Evolutionary conservation across 2,329 filamentous ascomycete species (phyloP), one percentile per base, ranked within the genome.

Genomic region (Aspergillus texensis): DNA sequence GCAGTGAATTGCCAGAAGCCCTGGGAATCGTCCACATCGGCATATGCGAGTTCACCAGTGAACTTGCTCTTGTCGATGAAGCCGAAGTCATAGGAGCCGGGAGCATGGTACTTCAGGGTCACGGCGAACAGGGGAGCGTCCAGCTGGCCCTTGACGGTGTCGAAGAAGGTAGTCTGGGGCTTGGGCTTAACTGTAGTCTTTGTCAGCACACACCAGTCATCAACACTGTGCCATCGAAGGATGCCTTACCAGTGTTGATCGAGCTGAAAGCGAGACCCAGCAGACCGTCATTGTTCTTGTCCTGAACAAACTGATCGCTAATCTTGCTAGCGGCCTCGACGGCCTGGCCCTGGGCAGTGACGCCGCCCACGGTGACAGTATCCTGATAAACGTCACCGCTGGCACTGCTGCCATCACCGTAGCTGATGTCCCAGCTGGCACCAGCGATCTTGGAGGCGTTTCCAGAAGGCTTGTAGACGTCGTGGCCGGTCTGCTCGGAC

Each of bases 341-440:
- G 10, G 88, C 88, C 75, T 92, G 89, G 2, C 76, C 73, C 3
- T 82, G 82, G 39, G 88, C 87, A 32, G 81, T 85, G 3, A 89
- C 84, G 34, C 80, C 80, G 53, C 88, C 89, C 30, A 92, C 82
- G 26, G 80, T 79, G 48, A 91, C 89, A 55, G 81, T 85, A 74
- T 92, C 90, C 34, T 81, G 83, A 76, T 89, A 91, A 60, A 92
- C 89, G 56, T 84, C 83, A 48, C 90, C 90, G 53, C 77, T 81
- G 21, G 89, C 89, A 45, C 82, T 82, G 52, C 86, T 87, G 16
- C 87, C 86, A 68, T 92, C 90, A 28, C 87, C 89, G 69, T 92
- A 92, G 19, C 73, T 78, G 70, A 91, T 88, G 8, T 76, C 75
- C 88, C 88, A 91, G 28, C 76, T 82, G 66, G 81, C 78, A 26